A percentile compares a stretch with the other conserved stretches of the same genome.
Evolutionary conservation across 257 asterid species (phyloP).

Genomic region (Agastache rugosa): DNA sequence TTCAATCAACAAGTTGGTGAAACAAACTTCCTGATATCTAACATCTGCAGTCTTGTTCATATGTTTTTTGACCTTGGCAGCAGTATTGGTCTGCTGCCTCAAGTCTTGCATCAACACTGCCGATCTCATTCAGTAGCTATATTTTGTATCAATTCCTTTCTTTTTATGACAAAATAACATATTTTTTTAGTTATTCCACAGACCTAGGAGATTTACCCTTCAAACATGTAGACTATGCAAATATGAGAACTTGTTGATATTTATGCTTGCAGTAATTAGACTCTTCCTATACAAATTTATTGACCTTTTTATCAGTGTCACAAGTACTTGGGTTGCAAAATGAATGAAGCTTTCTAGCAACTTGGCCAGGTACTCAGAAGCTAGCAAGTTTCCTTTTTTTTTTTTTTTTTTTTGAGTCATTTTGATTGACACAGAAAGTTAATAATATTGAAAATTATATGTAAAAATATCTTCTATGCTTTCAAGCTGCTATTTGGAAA

Average conservation of each 20-base stretch:
- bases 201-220: background rate
- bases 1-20: background rate
- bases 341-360: background rate
- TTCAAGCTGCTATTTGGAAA: slow-evolving; percentile 1
- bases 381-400: background rate
- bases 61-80: slow-evolving; percentile 12
- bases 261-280: background rate
- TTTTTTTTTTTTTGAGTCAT: background rate
- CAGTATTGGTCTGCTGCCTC: slow-evolving; percentile 8
- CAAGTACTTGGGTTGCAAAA: background rate
- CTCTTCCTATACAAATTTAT: slow-evolving; percentile 7
- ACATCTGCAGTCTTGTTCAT: background rate
- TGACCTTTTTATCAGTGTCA: background rate
- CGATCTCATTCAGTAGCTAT: slow-evolving; percentile 2
- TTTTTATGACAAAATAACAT: background rate
- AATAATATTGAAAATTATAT: background rate
- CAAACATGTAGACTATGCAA: background rate
- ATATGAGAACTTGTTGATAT: background rate
- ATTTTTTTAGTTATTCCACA: background rate
- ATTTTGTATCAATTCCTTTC: background rate
- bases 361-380: background rate
- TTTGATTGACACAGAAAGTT: background rate
- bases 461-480: background rate
- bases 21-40: background rate
- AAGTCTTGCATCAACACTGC: slow-evolving; percentile 3